Conservation (phyloP, 2,329 filamentous ascomycete genomes). For the Claviceps spartinae region DNA sequence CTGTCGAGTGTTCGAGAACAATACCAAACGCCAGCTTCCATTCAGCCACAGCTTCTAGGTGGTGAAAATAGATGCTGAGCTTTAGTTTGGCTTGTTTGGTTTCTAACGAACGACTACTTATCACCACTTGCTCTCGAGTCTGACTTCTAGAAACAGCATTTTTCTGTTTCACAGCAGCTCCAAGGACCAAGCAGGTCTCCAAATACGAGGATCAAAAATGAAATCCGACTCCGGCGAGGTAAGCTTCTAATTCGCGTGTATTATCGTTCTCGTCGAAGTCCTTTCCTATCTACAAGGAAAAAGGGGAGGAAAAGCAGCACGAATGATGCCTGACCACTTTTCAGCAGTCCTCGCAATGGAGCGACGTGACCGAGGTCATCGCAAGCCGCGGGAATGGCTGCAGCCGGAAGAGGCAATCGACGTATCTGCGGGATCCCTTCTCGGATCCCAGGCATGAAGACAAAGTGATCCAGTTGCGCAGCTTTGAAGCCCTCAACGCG, state of each 20-base stretch:
- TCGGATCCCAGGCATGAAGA: constrained; percentile 4
- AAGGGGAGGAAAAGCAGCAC: background rate
- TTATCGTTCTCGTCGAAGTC: background rate
- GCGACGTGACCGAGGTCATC: constrained; percentile 1
- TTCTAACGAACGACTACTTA: background rate
- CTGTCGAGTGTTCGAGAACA: background rate
- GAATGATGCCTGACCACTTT: background rate
- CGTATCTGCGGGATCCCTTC: constrained; percentile 2
- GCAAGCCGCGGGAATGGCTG: background rate
- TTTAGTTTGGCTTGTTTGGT: background rate
- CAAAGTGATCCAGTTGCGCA: constrained; percentile 3
- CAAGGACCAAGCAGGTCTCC: too few relatives aligned
- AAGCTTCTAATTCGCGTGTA: background rate
- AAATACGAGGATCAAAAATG: background rate
- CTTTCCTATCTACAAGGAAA: background rate
- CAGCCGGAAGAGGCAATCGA: background rate
- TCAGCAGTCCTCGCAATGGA: constrained; percentile 3
- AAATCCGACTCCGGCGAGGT: constrained; percentile 1
- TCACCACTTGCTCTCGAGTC: background rate
- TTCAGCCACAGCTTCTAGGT: background rate
- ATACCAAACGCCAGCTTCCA: background rate
- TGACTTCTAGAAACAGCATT: background rate
- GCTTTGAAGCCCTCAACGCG: background rate
- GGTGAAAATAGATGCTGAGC: background rate
- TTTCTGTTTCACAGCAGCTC: background rate